Base-by-base conservation (phyloP, 2,329 filamentous ascomycete genomes). In the Pseudogymnoascus sp. region DNA sequence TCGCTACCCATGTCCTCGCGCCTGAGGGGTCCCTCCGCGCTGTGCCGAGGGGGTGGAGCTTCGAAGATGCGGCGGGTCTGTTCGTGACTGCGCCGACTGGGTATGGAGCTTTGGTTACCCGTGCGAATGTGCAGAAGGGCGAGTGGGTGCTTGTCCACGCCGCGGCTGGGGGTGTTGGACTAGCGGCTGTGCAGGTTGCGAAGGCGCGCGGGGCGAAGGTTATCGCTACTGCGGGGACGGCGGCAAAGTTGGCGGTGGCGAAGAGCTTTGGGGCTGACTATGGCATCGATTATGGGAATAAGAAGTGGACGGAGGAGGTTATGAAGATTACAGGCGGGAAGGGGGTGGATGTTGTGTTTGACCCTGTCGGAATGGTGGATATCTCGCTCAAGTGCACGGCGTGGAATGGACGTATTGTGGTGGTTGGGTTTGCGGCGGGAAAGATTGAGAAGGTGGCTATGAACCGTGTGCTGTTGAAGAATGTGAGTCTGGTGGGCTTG, bases 11-110 rank as follows among this genome's bases (percentile, higher is more conserved):
- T 69, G 81, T 93, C 47, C 82, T 84, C 47, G 87, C 87, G 0
- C 75, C 76, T 1, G 93, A 96, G 76, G 75, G 80, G 3, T 75
- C 82, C 1, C 79, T 97, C 40, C 83, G 89, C 64, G 87, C 89
- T 2, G 83, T 97, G 1, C 93, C 93, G 0, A 74, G 82, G 10
- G 89, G 89, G 3, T 97, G 93, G 93, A 87, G 84, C 60, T 93
- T 90, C 76, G 82, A 85, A 63, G 91, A 96, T 70, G 91, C 92
- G 0, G 91, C 93, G 0, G 93, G 93, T 0, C 76, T 97, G 50
- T 96, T 96, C 74, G 89, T 97, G 35, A 97, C 95, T 0, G 92
- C 90, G 61, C 93, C 93, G 0, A 97, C 95, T 1, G 90, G 87
- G 69, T 97, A 96, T 73, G 90, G 87, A 2, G 92, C 87, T 0